phyloP scores from a whole-genome alignment of 768 basidiomycete genomes.

The Suillus tomentosus region DNA sequence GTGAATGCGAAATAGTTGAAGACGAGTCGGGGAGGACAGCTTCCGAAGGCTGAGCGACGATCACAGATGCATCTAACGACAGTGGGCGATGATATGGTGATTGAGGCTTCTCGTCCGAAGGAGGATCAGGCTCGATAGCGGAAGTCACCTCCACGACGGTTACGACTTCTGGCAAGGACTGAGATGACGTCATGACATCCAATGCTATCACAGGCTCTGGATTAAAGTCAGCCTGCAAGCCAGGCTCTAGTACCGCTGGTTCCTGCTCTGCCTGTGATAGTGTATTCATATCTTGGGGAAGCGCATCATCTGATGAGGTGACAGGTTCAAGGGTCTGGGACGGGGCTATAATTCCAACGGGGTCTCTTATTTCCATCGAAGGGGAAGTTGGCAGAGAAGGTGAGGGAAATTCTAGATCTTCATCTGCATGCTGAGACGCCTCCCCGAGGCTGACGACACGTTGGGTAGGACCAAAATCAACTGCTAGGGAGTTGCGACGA shows the following conservation, averaged over 20 bases:
- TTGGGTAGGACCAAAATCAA: slow-evolving; percentile 24
- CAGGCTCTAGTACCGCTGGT: not conserved
- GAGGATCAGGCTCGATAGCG: not conserved
- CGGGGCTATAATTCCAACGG: not conserved
- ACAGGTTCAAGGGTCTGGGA: not conserved
- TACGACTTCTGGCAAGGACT: not conserved
- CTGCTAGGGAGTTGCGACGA: slow-evolving; percentile 34
- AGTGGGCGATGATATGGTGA: not conserved
- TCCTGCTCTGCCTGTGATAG: slow-evolving; percentile 12
- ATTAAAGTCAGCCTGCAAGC: not conserved
- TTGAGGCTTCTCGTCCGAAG: not conserved
- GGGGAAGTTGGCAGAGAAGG: slow-evolving; percentile 10
- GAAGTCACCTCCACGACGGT: not conserved
- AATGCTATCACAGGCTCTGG: not conserved
- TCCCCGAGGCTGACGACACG: slow-evolving; percentile 22
- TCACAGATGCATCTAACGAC: not conserved
- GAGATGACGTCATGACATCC: not conserved
- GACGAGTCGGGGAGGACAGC: not conserved
- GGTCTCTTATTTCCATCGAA: not conserved
- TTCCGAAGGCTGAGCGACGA: not conserved
- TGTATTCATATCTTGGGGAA: slow-evolving; percentile 8
- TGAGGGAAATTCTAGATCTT: slow-evolving; percentile 12
- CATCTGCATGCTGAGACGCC: slow-evolving; percentile 3
- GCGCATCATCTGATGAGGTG: not conserved
- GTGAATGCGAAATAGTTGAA: not conserved